Evolutionary conservation across 768 basidiomycete species (phyloP).

Genomic region (Rhodotorula babjevae): DNA sequence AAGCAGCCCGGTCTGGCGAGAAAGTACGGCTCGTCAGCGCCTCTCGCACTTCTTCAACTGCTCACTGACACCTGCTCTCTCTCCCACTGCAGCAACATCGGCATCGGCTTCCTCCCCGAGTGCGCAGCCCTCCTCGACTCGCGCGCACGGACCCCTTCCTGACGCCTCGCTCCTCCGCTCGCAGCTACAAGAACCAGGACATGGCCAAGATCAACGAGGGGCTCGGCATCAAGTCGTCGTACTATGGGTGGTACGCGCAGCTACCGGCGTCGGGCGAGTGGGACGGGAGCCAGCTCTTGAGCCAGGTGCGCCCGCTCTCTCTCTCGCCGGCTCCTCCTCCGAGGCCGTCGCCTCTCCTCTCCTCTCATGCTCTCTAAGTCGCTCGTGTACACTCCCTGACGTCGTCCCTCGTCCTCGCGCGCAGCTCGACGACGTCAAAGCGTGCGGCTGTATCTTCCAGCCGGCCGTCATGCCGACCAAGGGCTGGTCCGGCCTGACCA

Average conservation of each 20-base stretch:
- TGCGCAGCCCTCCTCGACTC: not conserved
- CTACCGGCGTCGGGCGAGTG: constrained; percentile 19
- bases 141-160: not conserved
- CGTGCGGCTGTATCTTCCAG: constrained; percentile 31
- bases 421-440: constrained; percentile 30
- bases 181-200: constrained; percentile 6
- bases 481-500: constrained; percentile 39
- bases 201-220: constrained; percentile 22
- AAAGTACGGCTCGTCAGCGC: not conserved
- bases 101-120: constrained; percentile 29
- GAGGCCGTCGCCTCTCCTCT: not conserved
- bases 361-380: too few relatives aligned
- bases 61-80: not conserved
- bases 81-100: constrained; percentile 20
- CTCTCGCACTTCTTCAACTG: not conserved
- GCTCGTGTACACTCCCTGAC: too few relatives aligned
- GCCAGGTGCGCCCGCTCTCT: not conserved
- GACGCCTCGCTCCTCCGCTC: not conserved
- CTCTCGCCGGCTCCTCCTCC: not conserved
- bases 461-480: constrained; percentile 37
- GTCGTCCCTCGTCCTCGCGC: too few relatives aligned
- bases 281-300: constrained; percentile 17
- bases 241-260: constrained; percentile 29
- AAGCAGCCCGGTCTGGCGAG: not conserved
- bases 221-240: constrained; percentile 12